A percentile compares a stretch with the other conserved stretches of the same genome.
Conservation (phyloP, 495 filamentous ascomycete species). For the Neurospora sp. region DNA sequence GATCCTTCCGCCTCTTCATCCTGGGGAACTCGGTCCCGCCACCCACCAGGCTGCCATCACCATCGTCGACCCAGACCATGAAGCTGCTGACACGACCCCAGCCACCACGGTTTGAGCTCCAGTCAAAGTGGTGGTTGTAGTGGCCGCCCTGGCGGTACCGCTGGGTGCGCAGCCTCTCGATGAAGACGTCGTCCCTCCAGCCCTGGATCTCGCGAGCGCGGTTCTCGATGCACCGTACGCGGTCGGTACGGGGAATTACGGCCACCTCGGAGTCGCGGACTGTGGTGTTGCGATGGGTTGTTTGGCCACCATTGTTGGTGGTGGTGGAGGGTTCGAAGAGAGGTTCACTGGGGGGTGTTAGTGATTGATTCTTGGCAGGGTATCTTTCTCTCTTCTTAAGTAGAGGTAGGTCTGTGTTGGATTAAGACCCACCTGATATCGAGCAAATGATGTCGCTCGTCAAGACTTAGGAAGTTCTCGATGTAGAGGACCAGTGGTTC, state of each 20-base stretch:
- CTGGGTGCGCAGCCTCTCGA: constrained; percentile 35
- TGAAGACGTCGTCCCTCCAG: constrained; percentile 35
- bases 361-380: neutral
- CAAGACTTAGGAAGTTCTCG: constrained; percentile 29
- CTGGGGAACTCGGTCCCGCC: constrained; percentile 38
- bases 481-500: constrained; percentile 37
- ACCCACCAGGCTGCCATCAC: constrained; percentile 21
- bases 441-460: constrained; percentile 30
- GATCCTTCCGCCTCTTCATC: constrained; percentile 17
- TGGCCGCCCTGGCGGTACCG: constrained; percentile 31
- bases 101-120: constrained; percentile 28
- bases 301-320: constrained; percentile 29
- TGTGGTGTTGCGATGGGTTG: constrained; percentile 20
- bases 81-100: constrained; percentile 40
- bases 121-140: constrained; percentile 38
- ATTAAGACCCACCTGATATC: constrained; percentile 31
- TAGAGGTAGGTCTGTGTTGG: too few species aligned
- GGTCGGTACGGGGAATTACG: constrained; percentile 30
- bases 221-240: constrained; percentile 34
- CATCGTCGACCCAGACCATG: constrained; percentile 35
- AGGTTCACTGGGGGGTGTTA: constrained; percentile 20
- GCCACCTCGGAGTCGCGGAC: constrained; percentile 40
- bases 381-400: too few species aligned
- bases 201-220: constrained; percentile 34
- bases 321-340: constrained; percentile 34